Percentiles rank a stretch among this genome's conserved stretches.
phyloP scores from a whole-genome alignment of 768 basidiomycete genomes.

The Pluteus cervinus region DNA sequence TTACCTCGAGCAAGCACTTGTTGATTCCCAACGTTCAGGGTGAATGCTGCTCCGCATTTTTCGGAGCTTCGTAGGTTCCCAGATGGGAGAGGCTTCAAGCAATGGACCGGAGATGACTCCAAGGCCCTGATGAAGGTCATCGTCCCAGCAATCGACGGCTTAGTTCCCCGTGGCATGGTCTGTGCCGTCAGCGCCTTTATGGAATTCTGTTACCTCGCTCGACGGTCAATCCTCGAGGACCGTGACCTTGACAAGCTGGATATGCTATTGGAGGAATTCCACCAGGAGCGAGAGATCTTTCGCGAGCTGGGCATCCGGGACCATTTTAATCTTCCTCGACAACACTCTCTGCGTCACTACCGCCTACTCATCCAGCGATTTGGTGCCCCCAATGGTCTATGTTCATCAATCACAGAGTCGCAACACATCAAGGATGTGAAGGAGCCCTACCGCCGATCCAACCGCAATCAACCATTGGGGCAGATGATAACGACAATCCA shows the following conservation, averaged over 20 bases:
- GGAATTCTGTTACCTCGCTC: conserved; percentile 16
- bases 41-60: conserved; percentile 5
- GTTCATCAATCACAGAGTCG: conserved; percentile 13
- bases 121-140: conserved; percentile 33
- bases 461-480: conserved; percentile 12
- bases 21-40: conserved; percentile 1
- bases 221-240: conserved; percentile 7
- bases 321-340: conserved; percentile 4
- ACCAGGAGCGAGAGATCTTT: conserved; percentile 18
- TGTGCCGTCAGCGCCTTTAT: conserved; percentile 13
- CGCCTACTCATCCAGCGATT: conserved; percentile 3
- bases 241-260: conserved; percentile 4
- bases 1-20: conserved; percentile 12
- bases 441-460: conserved; percentile 19
- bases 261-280: conserved; percentile 11
- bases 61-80: conserved; percentile 6
- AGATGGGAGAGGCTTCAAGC: conserved; percentile 18
- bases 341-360: conserved; percentile 7
- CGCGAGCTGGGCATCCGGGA: conserved; percentile 3
- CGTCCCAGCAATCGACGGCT: conserved; percentile 19
- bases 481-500: conserved; percentile 19
- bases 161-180: conserved; percentile 16
- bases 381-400: conserved; percentile 8
- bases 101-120: conserved; percentile 33
- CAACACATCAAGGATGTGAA: conserved; percentile 15